phyloP scores from a whole-genome alignment of 2,329 filamentous ascomycete genomes.

The Aulographum hederae region DNA sequence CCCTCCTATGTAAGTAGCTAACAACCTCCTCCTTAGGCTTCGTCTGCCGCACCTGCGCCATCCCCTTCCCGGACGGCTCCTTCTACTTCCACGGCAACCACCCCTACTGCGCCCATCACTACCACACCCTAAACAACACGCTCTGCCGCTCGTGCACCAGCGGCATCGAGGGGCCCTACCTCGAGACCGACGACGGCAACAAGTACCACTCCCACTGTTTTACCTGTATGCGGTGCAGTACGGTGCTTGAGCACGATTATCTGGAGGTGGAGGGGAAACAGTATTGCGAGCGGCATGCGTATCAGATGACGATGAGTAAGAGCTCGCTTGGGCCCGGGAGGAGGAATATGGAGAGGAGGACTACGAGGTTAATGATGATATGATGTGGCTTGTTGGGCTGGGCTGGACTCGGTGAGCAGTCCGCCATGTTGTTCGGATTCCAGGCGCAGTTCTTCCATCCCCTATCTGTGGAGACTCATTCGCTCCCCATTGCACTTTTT shows the following conservation, averaged over 20 bases:
- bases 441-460: no score
- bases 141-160: conserved; percentile 61
- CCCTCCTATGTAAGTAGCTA: no score
- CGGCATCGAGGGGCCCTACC: conserved; percentile 86
- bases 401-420: no score
- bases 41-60: conserved; percentile 66
- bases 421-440: no score
- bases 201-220: conserved; percentile 86
- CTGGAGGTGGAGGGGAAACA: conserved; percentile 68
- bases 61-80: conserved; percentile 68
- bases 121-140: conserved; percentile 79
- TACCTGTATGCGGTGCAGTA: conserved; percentile 60
- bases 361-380: conserved; percentile 8
- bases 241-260: conserved; percentile 65
- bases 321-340: conserved; percentile 19
- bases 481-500: no score
- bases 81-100: conserved; percentile 83
- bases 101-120: conserved; percentile 83
- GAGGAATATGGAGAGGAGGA: conserved; percentile 27
- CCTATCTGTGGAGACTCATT: no score
- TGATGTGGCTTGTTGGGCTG: background rate
- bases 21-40: no score
- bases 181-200: conserved; percentile 58
- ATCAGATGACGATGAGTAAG: no score
- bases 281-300: conserved; percentile 79